Percentiles rank a stretch among this genome's conserved stretches.
These are phyloP conservation scores for Jackrogersella multiformis DNA, from an alignment of 495 filamentous ascomycete species.

Conservation along the genomic window DNA sequence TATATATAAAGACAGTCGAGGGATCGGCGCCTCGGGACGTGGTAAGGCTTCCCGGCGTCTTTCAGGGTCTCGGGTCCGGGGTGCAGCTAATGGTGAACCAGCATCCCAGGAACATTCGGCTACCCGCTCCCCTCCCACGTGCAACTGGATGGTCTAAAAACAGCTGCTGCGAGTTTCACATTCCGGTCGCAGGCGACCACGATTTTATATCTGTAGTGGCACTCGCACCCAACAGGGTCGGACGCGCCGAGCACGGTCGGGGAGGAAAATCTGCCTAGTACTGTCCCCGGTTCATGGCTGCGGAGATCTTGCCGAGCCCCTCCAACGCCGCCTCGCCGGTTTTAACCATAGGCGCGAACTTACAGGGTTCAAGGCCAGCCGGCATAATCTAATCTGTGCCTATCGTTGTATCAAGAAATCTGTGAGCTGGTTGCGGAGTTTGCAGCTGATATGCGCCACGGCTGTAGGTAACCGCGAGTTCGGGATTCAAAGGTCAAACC, in stretches of 20 bases:
- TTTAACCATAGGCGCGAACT: background rate
- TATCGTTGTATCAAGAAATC: constrained; percentile 6
- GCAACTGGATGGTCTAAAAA: constrained; percentile 32
- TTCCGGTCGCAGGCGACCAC: constrained; percentile 17
- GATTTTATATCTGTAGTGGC: constrained; percentile 24
- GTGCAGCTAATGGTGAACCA: constrained; percentile 27
- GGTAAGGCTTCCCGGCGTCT: constrained; percentile 18
- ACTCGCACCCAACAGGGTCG: constrained; percentile 4
- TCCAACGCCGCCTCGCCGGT: background rate
- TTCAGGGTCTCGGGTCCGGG: constrained; percentile 37
- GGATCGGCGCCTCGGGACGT: constrained; percentile 17
- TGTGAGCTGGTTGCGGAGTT: constrained; percentile 37
- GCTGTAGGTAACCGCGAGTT: constrained; percentile 39
- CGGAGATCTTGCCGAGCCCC: background rate
- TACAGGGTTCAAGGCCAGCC: constrained; percentile 11
- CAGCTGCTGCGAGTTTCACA: constrained; percentile 12
- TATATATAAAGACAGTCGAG: constrained; percentile 33
- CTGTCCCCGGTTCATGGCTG: background rate
- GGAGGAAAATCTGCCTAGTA: background rate
- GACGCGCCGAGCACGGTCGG: background rate
- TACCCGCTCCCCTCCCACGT: constrained; percentile 34
- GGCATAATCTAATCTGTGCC: constrained; percentile 6
- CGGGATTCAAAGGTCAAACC: constrained; percentile 28
- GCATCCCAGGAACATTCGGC: constrained; percentile 26
- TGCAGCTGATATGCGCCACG: constrained; percentile 32